Base-by-base conservation (phyloP, 2,329 filamentous ascomycete species). In the Penicillium sp. region DNA sequence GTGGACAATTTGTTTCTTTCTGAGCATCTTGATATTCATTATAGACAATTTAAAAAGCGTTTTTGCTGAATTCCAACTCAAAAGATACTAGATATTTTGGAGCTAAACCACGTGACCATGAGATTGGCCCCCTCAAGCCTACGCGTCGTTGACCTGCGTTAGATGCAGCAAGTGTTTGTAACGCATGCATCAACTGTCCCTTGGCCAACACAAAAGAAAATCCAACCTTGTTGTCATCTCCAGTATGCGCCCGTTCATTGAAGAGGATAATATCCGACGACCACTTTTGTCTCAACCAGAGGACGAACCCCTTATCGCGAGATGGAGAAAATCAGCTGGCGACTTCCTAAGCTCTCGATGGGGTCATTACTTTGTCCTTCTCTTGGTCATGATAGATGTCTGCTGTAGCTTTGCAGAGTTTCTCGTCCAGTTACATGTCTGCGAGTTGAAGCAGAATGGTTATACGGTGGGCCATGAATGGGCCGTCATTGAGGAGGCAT, bases 361-460 rank as follows among this genome's bases (percentile, higher is more conserved):
- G 51, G 82, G 83, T 13, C 83, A 86, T 70, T 84, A 83, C 68
- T 72, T 75, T 4, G 78, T 85, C 17, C 75, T 86, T 15, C 58
- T 75, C 3, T 77, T 86, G 15, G 83, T 85, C 5, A 71, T 79
- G 4, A 74, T 84, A 19, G 84, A 85, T 67, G 79, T 85, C 4
- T 73, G 78, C n/a, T 79, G 79, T 68, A 83, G 85, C 64, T 83
- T 86, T 68, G 79, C 81, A 26, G 82, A 84, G 59, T 83, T 86
- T 57, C 72, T 85, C 42, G 80, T 85, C 57, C 78, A 78, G 51
- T 74, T 85, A 9, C 77, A 83, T 54, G 78, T 79, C 54, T 85
- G 84, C 71, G 82, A 84, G 65, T 66, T 73, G 58, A 65, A 66
- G 22, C 70, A 71, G 6, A 62, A 71, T 45, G 63, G 73, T 68